Base-by-base conservation (phyloP, 345 rosid species). In the Carallia brachiata region DNA sequence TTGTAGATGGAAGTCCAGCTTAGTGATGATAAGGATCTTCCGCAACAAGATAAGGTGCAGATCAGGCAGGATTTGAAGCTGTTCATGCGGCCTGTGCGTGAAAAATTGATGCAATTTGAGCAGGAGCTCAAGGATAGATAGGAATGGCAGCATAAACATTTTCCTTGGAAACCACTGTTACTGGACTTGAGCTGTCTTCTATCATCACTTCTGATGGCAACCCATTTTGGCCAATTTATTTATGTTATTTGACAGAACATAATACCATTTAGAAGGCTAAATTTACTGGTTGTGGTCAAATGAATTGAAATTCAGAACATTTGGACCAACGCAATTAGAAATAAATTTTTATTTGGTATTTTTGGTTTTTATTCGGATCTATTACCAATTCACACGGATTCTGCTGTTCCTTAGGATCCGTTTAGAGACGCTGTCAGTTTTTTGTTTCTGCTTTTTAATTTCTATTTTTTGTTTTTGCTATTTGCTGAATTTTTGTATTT, bases 51-150 rank as follows among this genome's bases (percentile, higher is more conserved):
- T 17, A 87, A 85, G 80, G 54, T 59, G 70, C 85, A 9, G 77
- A 76, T 89, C 52, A 65, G 66, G 53, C 61, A 80, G 81, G 89
- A 90, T 68, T 65, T 93, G 87, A 86, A 86, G 81, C 83, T 70
- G 55, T 87, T 93, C 76, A 44, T 87, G 84, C 78, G 80, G 83
- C 93, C 98, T 32, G 78, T 90, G 55, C 89, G 93, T 9, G 84
- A 86, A 77, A 93, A 84, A 78, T 77, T 90, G 80, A 68, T 72
- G 52, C 87, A 83, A 75, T 93, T 93, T 30, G 98, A 93, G 83
- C 86, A 85, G 75, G 98, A 93, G 71, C 90, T 93, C 54, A 90
- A 84, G 79, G 97, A 85, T 58, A 75, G 89, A 72, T 87, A 93
- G 85, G 63, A 27, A 30, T 6, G 13, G 19, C 39, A 8, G 16